Evolutionary conservation across 225 moss, liverwort and hornwort species (phyloP).

Genomic region (Neckera pumila): DNA sequence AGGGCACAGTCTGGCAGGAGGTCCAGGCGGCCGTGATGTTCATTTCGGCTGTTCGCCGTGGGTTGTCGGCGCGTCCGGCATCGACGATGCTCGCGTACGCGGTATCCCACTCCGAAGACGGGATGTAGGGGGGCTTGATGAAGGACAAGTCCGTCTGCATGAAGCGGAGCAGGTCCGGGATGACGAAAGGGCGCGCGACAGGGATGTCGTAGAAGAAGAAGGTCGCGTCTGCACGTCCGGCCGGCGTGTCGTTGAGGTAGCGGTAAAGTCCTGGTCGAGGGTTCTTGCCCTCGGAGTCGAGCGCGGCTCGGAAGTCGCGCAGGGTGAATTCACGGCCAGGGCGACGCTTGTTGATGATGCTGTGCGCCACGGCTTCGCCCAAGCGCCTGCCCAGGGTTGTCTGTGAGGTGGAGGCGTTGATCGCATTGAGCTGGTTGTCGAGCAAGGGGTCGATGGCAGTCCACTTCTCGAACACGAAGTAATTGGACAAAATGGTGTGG

Average conservation of each 20-base stretch:
- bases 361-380: neutral
- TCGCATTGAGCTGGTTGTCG: neutral
- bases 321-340: neutral
- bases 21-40: neutral
- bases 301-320: neutral
- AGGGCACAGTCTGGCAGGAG: neutral
- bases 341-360: neutral
- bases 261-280: neutral
- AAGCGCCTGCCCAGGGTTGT: neutral
- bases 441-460: neutral
- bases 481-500: slow-evolving; percentile 8
- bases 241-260: neutral
- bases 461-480: neutral
- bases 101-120: neutral
- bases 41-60: neutral
- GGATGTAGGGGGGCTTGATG: neutral
- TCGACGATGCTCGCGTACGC: neutral
- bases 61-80: neutral
- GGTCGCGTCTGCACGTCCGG: neutral
- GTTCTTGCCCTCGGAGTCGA: neutral
- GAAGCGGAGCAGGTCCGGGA: neutral
- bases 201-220: neutral
- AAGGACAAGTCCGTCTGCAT: neutral
- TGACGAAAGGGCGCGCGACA: neutral
- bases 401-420: neutral